phyloP scores from a whole-genome alignment of 176 grass and related monocot genomes.

The Elymus sibiricus region DNA sequence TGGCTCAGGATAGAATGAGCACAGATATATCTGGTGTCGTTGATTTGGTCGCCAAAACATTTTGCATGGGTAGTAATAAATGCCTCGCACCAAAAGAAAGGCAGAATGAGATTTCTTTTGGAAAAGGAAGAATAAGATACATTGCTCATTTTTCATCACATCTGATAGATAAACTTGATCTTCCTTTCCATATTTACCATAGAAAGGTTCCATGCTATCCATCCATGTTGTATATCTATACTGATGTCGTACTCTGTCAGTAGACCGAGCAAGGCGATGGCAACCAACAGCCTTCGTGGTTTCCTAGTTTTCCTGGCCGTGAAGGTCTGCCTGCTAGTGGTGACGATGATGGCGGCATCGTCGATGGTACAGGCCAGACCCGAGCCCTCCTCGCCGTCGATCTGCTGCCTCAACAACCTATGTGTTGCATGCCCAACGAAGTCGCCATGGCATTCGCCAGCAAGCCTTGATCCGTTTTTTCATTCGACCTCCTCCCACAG shows the following conservation, averaged over 20 bases:
- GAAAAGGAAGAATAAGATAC: not conserved
- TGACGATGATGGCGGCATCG: not conserved
- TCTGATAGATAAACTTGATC: not conserved
- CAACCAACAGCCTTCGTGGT: not conserved
- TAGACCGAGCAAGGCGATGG: not conserved
- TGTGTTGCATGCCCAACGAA: not conserved
- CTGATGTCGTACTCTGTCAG: too few species aligned
- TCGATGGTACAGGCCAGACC: not conserved
- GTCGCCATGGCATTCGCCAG: not conserved
- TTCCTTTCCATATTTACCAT: not conserved
- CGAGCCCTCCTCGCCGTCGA: not conserved
- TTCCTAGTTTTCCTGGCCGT: too few species aligned
- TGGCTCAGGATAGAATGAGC: not conserved
- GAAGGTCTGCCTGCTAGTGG: not conserved
- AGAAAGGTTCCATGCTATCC: not conserved
- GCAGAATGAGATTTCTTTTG: too few species aligned
- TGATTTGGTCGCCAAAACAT: not conserved
- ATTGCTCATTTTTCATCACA: not conserved
- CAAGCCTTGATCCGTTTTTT: not conserved
- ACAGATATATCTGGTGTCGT: not conserved
- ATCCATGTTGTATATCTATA: not conserved
- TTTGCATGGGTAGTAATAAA: too few species aligned
- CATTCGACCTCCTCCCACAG: not conserved
- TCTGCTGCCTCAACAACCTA: slow-evolving; percentile 10
- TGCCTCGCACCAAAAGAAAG: too few species aligned